phyloP scores from a whole-genome alignment of 2,329 filamentous ascomycete genomes.

The Calonectria naviculata region DNA sequence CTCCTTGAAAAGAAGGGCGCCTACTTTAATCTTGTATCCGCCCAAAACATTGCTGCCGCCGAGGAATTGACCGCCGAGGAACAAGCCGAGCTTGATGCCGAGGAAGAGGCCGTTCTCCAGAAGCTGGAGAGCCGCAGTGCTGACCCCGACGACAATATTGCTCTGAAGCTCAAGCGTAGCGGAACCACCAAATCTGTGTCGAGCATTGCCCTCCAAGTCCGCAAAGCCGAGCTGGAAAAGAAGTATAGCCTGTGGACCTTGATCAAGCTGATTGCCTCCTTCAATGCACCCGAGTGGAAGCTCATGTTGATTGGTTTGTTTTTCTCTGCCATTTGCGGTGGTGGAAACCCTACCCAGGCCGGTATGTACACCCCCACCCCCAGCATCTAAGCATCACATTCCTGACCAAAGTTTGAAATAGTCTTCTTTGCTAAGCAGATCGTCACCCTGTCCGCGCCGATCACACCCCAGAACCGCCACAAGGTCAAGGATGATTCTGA shows the following conservation, averaged over 20 bases:
- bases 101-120: slow-evolving; percentile 58
- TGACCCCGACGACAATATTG: slow-evolving; percentile 73
- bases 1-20: slow-evolving; percentile 77
- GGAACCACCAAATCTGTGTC: slow-evolving; percentile 71
- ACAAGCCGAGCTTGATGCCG: slow-evolving; percentile 59
- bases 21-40: slow-evolving; percentile 88
- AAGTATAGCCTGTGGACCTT: slow-evolving; percentile 80
- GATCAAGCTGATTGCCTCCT: slow-evolving; percentile 81
- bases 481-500: slow-evolving; percentile 76
- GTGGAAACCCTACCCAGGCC: slow-evolving; percentile 75
- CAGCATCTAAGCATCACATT: not conserved
- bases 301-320: slow-evolving; percentile 79
- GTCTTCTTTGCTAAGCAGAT: slow-evolving; percentile 94
- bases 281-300: slow-evolving; percentile 79
- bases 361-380: slow-evolving; percentile 32
- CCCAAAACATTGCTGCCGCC: slow-evolving; percentile 80
- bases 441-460: slow-evolving; percentile 68
- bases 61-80: slow-evolving; percentile 65
- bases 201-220: slow-evolving; percentile 74
- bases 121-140: slow-evolving; percentile 34
- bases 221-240: slow-evolving; percentile 57
- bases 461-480: slow-evolving; percentile 61
- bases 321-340: slow-evolving; percentile 82
- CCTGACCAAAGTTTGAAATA: slow-evolving; percentile 56
- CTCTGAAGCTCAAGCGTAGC: slow-evolving; percentile 66